Evolutionary conservation across 306 rosid species (phyloP), one percentile per base, ranked within the genome.

Genomic region (Sicyos edulis): DNA sequence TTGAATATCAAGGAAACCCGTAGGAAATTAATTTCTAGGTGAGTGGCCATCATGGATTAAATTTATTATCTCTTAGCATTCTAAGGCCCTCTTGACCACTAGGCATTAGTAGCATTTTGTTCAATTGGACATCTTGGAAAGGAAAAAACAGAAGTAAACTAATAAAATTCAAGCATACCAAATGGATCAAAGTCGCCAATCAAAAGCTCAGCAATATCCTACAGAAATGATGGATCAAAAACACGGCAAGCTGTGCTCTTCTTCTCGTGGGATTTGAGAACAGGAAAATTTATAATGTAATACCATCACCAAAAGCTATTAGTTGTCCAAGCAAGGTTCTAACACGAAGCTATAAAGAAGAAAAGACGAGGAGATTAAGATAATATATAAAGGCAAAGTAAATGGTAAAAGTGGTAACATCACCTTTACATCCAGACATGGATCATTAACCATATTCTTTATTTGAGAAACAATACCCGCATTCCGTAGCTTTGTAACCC

Each of bases 401-500:
- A 17, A 52, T 69, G 52, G 71, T 49, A 61, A n/a, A n/a, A n/a
- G n/a, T n/a, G n/a, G n/a, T n/a, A 63, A 59, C 24, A 4, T 64
- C 52, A 91, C 97, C 97, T 86, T 86, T 37, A 88, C 96, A 69
- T 91, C 96, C 79, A 81, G 73, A 80, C 91, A 87, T 53, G 89
- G 79, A 84, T 91, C 96, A 67, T 83, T 81, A 82, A 34, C 81
- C 97, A 91, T 88, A 80, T 74, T 85, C 83, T 87, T 85, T 79
- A 88, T 29, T 80, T 80, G 97, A 84, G 87, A 82, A 83, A 91
- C 79, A 78, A 87, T 64, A 80, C 96, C 92, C 75, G 88, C 78
- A 75, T 76, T 77, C 15, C 82, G 88, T 42, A 91, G 80, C 74
- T 77, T 86, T 21, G 78, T 78, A 79, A 85, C 65, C 45, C 92